These are phyloP conservation scores for Myrica gale DNA, from an alignment of 306 rosid species.

Conservation along the genomic window DNA sequence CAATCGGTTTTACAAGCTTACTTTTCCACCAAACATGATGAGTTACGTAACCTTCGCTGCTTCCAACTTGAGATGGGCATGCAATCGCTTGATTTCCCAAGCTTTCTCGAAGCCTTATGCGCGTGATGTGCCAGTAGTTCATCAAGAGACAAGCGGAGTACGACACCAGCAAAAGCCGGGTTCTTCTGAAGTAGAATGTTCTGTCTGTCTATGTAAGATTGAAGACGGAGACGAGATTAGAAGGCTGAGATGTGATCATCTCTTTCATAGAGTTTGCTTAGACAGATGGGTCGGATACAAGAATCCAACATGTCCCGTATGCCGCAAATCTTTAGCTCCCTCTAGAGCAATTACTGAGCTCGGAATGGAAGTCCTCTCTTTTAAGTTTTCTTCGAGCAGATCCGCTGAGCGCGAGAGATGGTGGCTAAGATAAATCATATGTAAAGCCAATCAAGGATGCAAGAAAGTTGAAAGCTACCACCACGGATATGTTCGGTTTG, in stretches of 20 bases:
- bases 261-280: conserved; percentile 43
- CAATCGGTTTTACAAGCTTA: background rate
- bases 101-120: conserved; percentile 25
- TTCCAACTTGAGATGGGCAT: conserved; percentile 33
- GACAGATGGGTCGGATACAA: conserved; percentile 34
- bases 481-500: too few species aligned
- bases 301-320: conserved; percentile 45
- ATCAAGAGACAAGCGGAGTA: background rate
- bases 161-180: background rate
- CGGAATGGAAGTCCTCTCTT: conserved; percentile 31
- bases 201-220: conserved; percentile 41
- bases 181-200: conserved; percentile 29
- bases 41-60: conserved; percentile 12
- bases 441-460: too few species aligned
- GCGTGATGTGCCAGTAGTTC: background rate
- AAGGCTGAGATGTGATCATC: conserved; percentile 42
- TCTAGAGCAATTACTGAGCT: conserved; percentile 1
- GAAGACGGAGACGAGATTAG: conserved; percentile 46
- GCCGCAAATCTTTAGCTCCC: conserved; percentile 36
- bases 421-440: conserved; percentile 44
- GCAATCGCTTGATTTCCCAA: conserved; percentile 24
- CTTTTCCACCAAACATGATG: conserved; percentile 10
- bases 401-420: conserved; percentile 25
- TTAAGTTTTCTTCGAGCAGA: conserved; percentile 24
- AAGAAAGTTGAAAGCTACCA: too few species aligned